Evolutionary conservation across 306 rosid genomes (phyloP), one percentile per base, ranked within the genome.

Genomic region (Trichosanthes truncata): DNA sequence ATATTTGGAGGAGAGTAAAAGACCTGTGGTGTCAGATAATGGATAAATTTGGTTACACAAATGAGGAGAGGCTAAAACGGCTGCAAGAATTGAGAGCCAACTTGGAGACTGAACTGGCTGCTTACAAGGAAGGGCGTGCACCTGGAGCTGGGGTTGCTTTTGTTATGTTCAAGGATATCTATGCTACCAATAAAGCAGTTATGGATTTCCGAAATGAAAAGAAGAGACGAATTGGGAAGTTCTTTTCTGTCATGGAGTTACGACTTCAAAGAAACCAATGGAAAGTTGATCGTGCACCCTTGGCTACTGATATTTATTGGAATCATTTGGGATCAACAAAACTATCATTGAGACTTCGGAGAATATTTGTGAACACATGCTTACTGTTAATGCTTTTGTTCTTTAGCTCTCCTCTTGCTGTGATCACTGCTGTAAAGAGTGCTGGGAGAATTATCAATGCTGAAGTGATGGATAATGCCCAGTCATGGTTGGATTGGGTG

Each of bases 251-350:
- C 3, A 33, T 82, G 89, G 99, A 95, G 81, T 78, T 93, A 76
- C 91, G 98, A 18, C 82, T 95, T 36, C 82, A 86, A 77, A 90
- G 97, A 83, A 95, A 89, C 87, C 96, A 95, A 71, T 95, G 99
- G 99, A 93, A 95, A 86, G 99, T 93, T 69, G 99, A 95, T 89
- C 90, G 96, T 9, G 99, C 99, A 21, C 97, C 99, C 25, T 84
- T 95, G 91, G 97, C 97, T 0, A 83, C 90, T 4, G 99, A 95
- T 78, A 91, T 95, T 83, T 95, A 93, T 61, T 95, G 99, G 99
- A 95, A 91, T 77, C 94, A 95, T 68, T 84, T 95, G 91, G 99
- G 99, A 31, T 89, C 97, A 0, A 82, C 96, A 0, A 95, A 86
- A 86, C 75, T 89, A 15, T 90, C 97, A 0, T 80, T 92, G 67